Evolutionary conservation across 2,329 filamentous ascomycete species (phyloP).

Genomic region (Clarireedia sp.): DNA sequence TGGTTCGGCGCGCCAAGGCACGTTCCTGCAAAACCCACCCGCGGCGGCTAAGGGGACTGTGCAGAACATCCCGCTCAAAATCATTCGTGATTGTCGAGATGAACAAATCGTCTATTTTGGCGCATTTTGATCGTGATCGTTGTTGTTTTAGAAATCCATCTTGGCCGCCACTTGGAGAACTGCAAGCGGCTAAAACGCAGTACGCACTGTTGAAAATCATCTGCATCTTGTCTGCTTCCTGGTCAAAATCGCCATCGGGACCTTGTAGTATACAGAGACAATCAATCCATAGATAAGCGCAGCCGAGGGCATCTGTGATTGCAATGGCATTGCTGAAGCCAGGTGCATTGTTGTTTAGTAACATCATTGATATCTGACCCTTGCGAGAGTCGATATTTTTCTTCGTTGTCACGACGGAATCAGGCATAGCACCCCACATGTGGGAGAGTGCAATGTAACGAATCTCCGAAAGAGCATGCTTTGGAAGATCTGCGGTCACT

Average conservation of each 20-base stretch:
- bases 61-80: constrained; percentile 30
- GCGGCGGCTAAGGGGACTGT: constrained; percentile 28
- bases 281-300: constrained; percentile 30
- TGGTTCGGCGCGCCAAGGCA: constrained; percentile 30
- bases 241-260: constrained; percentile 21
- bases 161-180: neutral
- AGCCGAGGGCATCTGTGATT: constrained; percentile 20
- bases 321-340: constrained; percentile 26
- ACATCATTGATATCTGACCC: too few species aligned
- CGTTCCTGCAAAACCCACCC: constrained; percentile 37
- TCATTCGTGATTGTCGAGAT: constrained; percentile 18
- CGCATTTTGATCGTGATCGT: neutral
- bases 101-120: neutral
- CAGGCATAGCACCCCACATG: too few species aligned
- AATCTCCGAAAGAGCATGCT: too few species aligned
- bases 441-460: too few species aligned
- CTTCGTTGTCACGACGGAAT: too few species aligned
- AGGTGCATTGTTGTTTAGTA: constrained; percentile 1
- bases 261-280: constrained; percentile 30
- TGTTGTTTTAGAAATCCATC: neutral
- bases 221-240: constrained; percentile 22
- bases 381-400: too few species aligned
- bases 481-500: too few species aligned
- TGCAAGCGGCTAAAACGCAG: constrained; percentile 4
- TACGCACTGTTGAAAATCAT: constrained; percentile 17